Conservation (phyloP, 2,329 filamentous ascomycete genomes). For the Trichoderma asperellum region DNA sequence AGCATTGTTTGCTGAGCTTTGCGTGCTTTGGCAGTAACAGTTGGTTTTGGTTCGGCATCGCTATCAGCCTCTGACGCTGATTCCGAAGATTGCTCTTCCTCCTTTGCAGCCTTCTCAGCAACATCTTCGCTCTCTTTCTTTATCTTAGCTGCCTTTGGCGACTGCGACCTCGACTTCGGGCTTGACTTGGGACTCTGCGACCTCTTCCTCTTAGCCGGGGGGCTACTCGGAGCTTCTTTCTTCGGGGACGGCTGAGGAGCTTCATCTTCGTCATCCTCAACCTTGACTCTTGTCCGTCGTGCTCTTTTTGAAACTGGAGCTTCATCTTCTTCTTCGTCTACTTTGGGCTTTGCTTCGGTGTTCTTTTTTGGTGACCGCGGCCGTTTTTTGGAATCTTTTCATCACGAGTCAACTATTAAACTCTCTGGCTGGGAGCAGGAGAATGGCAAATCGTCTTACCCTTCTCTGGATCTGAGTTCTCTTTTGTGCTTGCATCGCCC, state of each 20-base stretch:
- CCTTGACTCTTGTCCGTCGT: conserved; percentile 51
- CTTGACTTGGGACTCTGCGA: conserved; percentile 36
- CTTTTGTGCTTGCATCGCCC: conserved; percentile 40
- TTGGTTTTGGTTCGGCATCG: conserved; percentile 66
- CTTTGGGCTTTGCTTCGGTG: conserved; percentile 34
- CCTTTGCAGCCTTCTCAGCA: conserved; percentile 30
- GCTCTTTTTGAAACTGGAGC: conserved; percentile 64
- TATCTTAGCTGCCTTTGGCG: conserved; percentile 30
- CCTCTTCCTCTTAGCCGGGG: conserved; percentile 32
- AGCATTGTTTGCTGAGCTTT: conserved; percentile 80
- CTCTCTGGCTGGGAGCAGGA: background rate
- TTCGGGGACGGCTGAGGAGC: conserved; percentile 44
- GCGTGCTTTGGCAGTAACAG: conserved; percentile 72
- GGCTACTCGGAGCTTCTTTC: conserved; percentile 29
- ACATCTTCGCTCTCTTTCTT: conserved; percentile 38
- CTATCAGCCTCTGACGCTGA: conserved; percentile 50
- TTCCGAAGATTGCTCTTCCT: conserved; percentile 36
- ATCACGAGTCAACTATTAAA: background rate
- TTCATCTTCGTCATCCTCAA: conserved; percentile 58
- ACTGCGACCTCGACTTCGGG: conserved; percentile 28
- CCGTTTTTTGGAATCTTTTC: conserved; percentile 53
- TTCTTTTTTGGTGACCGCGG: conserved; percentile 35
- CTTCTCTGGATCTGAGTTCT: conserved; percentile 45
- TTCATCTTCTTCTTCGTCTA: conserved; percentile 58
- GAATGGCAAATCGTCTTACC: conserved; percentile 38